phyloP scores from a whole-genome alignment of 495 filamentous ascomycete species.

The Xylaria scruposa region DNA sequence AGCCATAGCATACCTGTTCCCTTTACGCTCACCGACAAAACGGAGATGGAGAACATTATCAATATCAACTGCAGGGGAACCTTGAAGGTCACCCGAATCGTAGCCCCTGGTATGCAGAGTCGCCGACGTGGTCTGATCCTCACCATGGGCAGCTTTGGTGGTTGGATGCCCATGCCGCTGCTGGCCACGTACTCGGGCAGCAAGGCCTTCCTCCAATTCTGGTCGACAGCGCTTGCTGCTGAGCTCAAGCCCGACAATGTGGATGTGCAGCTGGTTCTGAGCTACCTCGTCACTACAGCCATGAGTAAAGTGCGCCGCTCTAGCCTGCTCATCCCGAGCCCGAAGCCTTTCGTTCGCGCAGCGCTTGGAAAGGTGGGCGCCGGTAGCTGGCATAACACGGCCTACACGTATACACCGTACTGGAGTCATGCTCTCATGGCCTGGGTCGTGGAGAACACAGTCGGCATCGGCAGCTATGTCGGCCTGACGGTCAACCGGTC shows the following conservation, averaged over 20 bases:
- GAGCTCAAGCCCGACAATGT: constrained; percentile 83
- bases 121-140: constrained; percentile 88
- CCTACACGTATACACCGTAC: constrained; percentile 86
- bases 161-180: constrained; percentile 86
- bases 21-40: constrained; percentile 76
- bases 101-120: constrained; percentile 83
- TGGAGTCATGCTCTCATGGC: constrained; percentile 92
- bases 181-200: constrained; percentile 96
- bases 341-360: constrained; percentile 79
- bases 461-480: constrained; percentile 68
- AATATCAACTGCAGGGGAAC: constrained; percentile 93
- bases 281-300: constrained; percentile 89
- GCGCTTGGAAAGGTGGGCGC: constrained; percentile 82
- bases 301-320: constrained; percentile 93
- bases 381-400: constrained; percentile 73
- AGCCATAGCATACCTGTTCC: constrained; percentile 91
- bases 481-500: constrained; percentile 71
- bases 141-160: constrained; percentile 96
- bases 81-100: constrained; percentile 80
- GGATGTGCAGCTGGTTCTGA: constrained; percentile 83
- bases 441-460: constrained; percentile 76
- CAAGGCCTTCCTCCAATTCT: constrained; percentile 98
- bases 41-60: constrained; percentile 88
- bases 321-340: constrained; percentile 77
- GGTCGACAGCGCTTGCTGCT: constrained; percentile 84